A percentile compares a stretch with the other conserved stretches of the same genome.
Evolutionary conservation across 371 early-diverging fungal genomes (phyloP).

Genomic region (Synchytrium microbalum): DNA sequence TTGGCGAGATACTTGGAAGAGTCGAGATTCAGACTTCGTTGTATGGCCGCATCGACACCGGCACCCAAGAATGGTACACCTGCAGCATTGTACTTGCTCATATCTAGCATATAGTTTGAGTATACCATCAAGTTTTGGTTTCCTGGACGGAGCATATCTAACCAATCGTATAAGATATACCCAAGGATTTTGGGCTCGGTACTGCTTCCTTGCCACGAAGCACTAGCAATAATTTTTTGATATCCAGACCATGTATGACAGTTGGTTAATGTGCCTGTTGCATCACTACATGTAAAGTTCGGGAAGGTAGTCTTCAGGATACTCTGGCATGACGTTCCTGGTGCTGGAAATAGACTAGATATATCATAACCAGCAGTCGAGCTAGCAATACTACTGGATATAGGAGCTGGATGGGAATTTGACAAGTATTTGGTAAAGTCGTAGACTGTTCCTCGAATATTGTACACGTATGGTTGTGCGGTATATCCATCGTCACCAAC

Average conservation of each 20-base stretch:
- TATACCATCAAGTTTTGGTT: slow-evolving; percentile 21
- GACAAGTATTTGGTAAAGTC: slow-evolving; percentile 11
- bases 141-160: slow-evolving; percentile 13
- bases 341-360: slow-evolving; percentile 3
- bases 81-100: slow-evolving; percentile 16
- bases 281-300: slow-evolving; percentile 15
- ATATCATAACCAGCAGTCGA: not conserved
- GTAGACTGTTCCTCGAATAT: slow-evolving; percentile 32
- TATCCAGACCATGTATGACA: slow-evolving; percentile 18
- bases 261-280: slow-evolving; percentile 11
- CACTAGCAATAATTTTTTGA: no score
- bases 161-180: slow-evolving; percentile 23
- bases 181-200: slow-evolving; percentile 12
- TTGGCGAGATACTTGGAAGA: slow-evolving; percentile 15
- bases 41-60: slow-evolving; percentile 14
- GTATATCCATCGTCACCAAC: slow-evolving; percentile 5
- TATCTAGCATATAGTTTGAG: slow-evolving; percentile 21
- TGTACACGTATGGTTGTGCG: slow-evolving; percentile 15
- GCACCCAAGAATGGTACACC: slow-evolving; percentile 19
- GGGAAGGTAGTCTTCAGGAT: slow-evolving; percentile 3
- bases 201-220: no score
- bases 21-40: slow-evolving; percentile 17
- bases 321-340: slow-evolving; percentile 9
- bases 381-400: not conserved
- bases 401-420: no score